A percentile compares a stretch with the other conserved stretches of the same genome.
phyloP scores from a whole-genome alignment of 1,284 basidiomycete genomes.

The Taiwanofungus camphoratus region DNA sequence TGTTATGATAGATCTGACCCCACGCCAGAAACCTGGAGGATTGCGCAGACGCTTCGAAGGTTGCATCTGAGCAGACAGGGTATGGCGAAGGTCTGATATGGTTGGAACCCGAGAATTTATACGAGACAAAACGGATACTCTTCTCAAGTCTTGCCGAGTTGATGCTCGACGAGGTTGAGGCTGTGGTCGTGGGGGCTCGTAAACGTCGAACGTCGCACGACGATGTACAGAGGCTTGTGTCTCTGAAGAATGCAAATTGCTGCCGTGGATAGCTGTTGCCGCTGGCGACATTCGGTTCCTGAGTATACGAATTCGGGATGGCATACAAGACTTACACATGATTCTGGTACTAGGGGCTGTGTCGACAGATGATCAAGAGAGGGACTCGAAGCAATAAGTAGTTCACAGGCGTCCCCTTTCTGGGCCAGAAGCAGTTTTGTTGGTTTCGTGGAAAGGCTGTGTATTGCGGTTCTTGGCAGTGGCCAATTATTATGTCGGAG shows the following conservation, averaged over 20 bases:
- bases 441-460: too few species aligned
- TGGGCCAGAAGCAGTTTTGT: too few species aligned
- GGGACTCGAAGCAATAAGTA: too few species aligned
- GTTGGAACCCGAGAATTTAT: conserved; percentile 1
- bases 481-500: too few species aligned
- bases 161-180: conserved; percentile 8
- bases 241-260: conserved; percentile 6
- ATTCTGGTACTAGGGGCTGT: too few species aligned
- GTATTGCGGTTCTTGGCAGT: too few species aligned
- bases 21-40: conserved; percentile 36
- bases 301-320: too few species aligned
- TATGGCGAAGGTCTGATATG: not conserved
- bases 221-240: conserved; percentile 11
- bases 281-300: too few species aligned
- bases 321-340: too few species aligned
- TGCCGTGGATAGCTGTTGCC: not conserved
- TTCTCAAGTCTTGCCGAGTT: too few species aligned
- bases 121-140: conserved; percentile 8
- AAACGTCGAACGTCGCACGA: conserved; percentile 13
- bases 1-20: conserved; percentile 43
- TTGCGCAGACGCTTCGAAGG: conserved; percentile 30
- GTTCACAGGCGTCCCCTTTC: too few species aligned
- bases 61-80: conserved; percentile 11
- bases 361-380: too few species aligned
- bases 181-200: not conserved